Evolutionary conservation across 2,329 filamentous ascomycete genomes (phyloP), one percentile per base, ranked within the genome.

Genomic region (Trichocomaceae sp.): DNA sequence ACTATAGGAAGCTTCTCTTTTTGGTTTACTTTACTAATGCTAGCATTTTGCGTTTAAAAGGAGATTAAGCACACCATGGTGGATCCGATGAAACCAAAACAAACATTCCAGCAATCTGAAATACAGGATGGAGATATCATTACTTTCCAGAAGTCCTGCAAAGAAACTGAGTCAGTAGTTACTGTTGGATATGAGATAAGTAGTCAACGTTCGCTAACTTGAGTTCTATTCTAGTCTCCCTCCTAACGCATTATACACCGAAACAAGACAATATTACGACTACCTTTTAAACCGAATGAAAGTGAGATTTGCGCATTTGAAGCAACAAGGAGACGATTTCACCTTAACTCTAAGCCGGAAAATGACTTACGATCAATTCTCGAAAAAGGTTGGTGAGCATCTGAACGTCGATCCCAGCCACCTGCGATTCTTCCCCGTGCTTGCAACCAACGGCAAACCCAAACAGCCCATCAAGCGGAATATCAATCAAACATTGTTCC

Each of bases 61-160:
- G 93, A 99, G 76, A 97, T 99, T 73, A 99, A 97, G 73, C 90
- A 91, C 50, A 88, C 84, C 57, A 97, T 97, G 91, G 96, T 99
- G 61, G 95, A 99, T 67, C 80, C 83, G 6, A 86, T 99, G 77
- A 97, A 96, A 73, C 82, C 86, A 0, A 97, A 96, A 74, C 84
- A 90, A 66, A 90, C 90, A 0, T 79, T 99, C 57, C 88, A 90
- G 61, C 85, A 88, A 57, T 93, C 93, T 1, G 95, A 99, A 69
- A 87, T 99, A 22, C 92, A 97, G 68, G 92, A 99, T 64, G 93
- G 93, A 48, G 93, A 99, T 66, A 95, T 99, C 62, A 84, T 99
- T 55, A 96, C 91, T 67, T 96, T 97, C 74, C 93, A 99, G 69
- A 82, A 83, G 57, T 75, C 80, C 23, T 73, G 82, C 35, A 74